Conservation (phyloP, 768 basidiomycete genomes). For the Tylopilus cervinicoccineus region DNA sequence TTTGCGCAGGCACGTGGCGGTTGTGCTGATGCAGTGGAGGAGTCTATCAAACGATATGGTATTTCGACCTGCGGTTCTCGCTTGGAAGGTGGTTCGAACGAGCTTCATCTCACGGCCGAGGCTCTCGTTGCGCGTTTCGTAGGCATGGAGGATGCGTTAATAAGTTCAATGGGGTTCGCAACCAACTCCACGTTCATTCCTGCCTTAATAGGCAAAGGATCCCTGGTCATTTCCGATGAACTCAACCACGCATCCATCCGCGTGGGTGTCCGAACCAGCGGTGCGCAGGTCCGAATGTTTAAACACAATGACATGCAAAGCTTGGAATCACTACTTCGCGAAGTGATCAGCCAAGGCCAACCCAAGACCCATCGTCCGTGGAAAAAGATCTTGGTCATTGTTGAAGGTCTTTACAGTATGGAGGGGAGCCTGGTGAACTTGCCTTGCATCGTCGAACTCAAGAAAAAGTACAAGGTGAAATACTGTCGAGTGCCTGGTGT, state of each 20-base stretch:
- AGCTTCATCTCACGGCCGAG: constrained; percentile 79
- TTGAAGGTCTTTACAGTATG: constrained; percentile 98
- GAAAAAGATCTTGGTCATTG: constrained; percentile 95
- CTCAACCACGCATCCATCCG: constrained; percentile 95
- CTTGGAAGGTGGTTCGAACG: constrained; percentile 81
- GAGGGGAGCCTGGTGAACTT: constrained; percentile 92
- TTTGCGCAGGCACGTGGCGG: constrained; percentile 93
- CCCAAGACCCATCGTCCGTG: constrained; percentile 98
- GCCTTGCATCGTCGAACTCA: constrained; percentile 78
- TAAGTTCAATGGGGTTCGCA: constrained; percentile 95
- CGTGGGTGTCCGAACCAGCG: constrained; percentile 84
- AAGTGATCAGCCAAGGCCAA: constrained; percentile 95
- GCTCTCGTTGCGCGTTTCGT: constrained; percentile 86
- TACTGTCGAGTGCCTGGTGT: constrained; percentile 11
- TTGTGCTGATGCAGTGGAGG: constrained; percentile 93
- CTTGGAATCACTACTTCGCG: constrained; percentile 76
- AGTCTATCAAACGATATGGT: constrained; percentile 77
- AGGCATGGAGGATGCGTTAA: constrained; percentile 85
- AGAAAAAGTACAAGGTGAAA: constrained; percentile 88
- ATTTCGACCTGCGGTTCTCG: constrained; percentile 72
- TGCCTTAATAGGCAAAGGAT: constrained; percentile 85
- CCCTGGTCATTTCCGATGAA: constrained; percentile 94
- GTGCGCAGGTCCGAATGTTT: constrained; percentile 88
- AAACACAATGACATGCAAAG: constrained; percentile 94
- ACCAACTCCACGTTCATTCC: constrained; percentile 94